These are phyloP conservation scores for Backusella liffmaniae DNA, from an alignment of 192 early-diverging fungal species.

Conservation along the genomic window DNA sequence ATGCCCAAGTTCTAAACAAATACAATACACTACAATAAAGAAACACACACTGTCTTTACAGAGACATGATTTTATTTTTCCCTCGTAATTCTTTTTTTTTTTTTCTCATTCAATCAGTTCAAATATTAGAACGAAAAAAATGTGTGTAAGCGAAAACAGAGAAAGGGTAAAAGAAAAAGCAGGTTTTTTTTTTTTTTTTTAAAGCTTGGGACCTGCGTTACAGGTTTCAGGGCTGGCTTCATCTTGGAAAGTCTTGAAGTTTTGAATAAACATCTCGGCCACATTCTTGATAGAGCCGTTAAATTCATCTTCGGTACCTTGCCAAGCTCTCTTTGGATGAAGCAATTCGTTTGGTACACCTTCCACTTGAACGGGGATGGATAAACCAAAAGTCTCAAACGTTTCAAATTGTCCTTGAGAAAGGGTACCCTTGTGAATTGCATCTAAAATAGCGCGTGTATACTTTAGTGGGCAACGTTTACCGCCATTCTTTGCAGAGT, in stretches of 20 bases:
- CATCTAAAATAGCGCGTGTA: conserved; percentile 95
- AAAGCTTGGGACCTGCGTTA: conserved; percentile 58
- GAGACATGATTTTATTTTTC: not conserved
- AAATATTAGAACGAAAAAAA: not conserved
- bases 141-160: not conserved
- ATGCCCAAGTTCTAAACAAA: conserved; percentile 1
- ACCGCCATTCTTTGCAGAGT: conserved; percentile 75
- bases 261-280: conserved; percentile 80
- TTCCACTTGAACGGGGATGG: conserved; percentile 77
- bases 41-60: not conserved
- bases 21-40: not conserved
- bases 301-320: conserved; percentile 70
- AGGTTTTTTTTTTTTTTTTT: not conserved
- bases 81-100: not conserved
- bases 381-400: conserved; percentile 85
- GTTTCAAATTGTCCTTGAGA: conserved; percentile 78
- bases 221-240: conserved; percentile 74
- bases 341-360: conserved; percentile 82
- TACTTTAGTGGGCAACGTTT: conserved; percentile 95
- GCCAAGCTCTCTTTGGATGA: conserved; percentile 86
- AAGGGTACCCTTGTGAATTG: conserved; percentile 93
- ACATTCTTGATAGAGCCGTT: conserved; percentile 67
- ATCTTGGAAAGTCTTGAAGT: conserved; percentile 85
- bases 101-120: not conserved
- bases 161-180: not conserved